Evolutionary conservation across 2,329 filamentous ascomycete genomes (phyloP), one percentile per base, ranked within the genome.

Genomic region (Fusarium bactridioides): DNA sequence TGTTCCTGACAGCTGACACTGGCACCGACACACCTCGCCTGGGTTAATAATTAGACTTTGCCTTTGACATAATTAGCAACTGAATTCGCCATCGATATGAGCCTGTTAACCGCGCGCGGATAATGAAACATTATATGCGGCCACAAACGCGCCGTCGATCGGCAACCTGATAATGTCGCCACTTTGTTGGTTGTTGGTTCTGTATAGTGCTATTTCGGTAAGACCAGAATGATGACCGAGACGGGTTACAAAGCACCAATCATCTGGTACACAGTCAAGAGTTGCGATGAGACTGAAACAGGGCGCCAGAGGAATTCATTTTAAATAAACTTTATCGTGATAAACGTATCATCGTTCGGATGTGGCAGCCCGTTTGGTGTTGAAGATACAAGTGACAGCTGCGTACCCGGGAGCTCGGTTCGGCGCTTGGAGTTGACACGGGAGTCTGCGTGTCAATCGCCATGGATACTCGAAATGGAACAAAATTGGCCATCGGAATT

Each of bases 31-130:
- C 31, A 37, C n/a, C 25, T 19, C 10, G 12, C n/a, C 25, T 19
- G 11, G 23, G n/a, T 35, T 13, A n/a, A 7, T 21, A 25, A 48
- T 35, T 38, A 51, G 31, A 27, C 41, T 19, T 54, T 15, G 31
- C 31, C 33, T 9, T 25, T 15, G 44, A 27, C 13, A 41, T 35
- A 55, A 40, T 57, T 45, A 43, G 51, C 25, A 58, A 23, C 33
- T 15, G 16, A 38, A 58, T 29, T 55, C 11, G 51, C 25, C 59
- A 31, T 31, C 43, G 1, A 7, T 5, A 27, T 44, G 21, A 23
- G 19, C 27, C 3, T 53, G 13, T 11, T 50, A 57, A 69, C 50
- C 69, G 64, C 69, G 45, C 60, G 69, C 51, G 51, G 41, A 65
- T 58, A 19, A 38, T 59, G 59, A 64, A 56, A 70, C 53, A 53